Conservation (phyloP, 352 stramenopile genomes). For the Phytophthora agathidicida region DNA sequence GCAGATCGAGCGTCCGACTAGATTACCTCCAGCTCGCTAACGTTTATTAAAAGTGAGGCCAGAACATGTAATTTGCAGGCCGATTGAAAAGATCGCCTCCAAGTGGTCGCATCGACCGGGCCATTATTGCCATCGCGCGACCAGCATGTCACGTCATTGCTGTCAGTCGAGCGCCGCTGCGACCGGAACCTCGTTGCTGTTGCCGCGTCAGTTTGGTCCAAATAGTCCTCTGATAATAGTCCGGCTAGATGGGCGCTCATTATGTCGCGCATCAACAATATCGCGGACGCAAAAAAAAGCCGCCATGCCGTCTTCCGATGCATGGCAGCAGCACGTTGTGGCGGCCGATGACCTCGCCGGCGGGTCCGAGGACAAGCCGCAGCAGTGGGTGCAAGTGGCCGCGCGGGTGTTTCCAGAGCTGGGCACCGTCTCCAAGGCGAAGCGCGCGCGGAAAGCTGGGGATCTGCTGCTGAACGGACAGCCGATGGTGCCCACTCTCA, state of each 20-base stretch:
- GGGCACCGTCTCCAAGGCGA: slow-evolving; percentile 67
- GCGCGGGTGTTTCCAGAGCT: slow-evolving; percentile 52
- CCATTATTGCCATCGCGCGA: no score
- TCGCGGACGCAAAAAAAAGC: no score
- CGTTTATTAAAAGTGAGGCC: no score
- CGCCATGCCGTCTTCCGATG: no score
- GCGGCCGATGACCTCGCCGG: slow-evolving; percentile 13
- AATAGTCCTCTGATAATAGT: not conserved
- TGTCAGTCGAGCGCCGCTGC: slow-evolving; percentile 5
- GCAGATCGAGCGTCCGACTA: no score
- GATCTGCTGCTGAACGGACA: slow-evolving; percentile 53
- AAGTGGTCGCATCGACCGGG: no score
- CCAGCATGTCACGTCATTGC: slow-evolving; percentile 1
- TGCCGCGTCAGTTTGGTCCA: slow-evolving; percentile 12
- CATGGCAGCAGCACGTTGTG: slow-evolving; percentile 25
- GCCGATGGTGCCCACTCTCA: slow-evolving; percentile 37
- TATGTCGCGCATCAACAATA: no score
- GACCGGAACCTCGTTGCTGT: not conserved
- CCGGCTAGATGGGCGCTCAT: no score
- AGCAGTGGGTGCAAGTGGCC: slow-evolving; percentile 60
- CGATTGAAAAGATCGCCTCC: no score
- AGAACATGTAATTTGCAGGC: no score
- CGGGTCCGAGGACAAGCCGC: not conserved
- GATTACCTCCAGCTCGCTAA: no score
- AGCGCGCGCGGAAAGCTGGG: slow-evolving; percentile 55